phyloP scores from a whole-genome alignment of 306 rosid species.

The Begonia fuchsioides region DNA sequence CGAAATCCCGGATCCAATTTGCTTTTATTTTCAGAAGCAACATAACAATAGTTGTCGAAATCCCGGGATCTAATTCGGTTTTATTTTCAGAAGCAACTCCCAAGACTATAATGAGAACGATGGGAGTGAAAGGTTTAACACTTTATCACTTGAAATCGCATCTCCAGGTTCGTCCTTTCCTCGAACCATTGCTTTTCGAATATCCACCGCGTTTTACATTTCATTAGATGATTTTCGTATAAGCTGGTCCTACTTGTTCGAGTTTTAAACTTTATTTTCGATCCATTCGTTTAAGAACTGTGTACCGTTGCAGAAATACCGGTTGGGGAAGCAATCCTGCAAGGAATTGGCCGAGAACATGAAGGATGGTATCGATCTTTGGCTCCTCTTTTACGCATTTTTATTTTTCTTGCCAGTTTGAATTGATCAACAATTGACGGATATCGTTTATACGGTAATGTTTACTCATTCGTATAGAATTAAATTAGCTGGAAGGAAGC shows the following conservation, averaged over 20 bases:
- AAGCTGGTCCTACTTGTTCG: too few relatives aligned
- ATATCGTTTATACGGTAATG: not conserved
- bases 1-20: constrained; percentile 5
- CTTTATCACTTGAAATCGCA: constrained; percentile 57
- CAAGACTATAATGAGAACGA: constrained; percentile 45
- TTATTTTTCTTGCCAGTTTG: not conserved
- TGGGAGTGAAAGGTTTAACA: constrained; percentile 54
- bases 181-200: too few relatives aligned
- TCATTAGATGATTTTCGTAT: too few relatives aligned
- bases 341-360: constrained; percentile 37
- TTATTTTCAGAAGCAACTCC: constrained; percentile 43
- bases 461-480: not conserved
- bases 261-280: too few relatives aligned
- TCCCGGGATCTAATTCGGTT: constrained; percentile 7
- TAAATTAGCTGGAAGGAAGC: too few relatives aligned
- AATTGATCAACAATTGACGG: not conserved
- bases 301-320: constrained; percentile 30
- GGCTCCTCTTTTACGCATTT: not conserved
- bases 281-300: too few relatives aligned
- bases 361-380: constrained; percentile 29
- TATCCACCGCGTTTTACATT: too few relatives aligned
- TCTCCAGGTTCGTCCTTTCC: constrained; percentile 33
- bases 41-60: constrained; percentile 4
- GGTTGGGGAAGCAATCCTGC: constrained; percentile 45
- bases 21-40: constrained; percentile 31